Percentiles rank a stretch among this genome's conserved stretches.
These are phyloP conservation scores for Candida maris DNA, from an alignment of 805 yeast genomes.

Conservation along the genomic window DNA sequence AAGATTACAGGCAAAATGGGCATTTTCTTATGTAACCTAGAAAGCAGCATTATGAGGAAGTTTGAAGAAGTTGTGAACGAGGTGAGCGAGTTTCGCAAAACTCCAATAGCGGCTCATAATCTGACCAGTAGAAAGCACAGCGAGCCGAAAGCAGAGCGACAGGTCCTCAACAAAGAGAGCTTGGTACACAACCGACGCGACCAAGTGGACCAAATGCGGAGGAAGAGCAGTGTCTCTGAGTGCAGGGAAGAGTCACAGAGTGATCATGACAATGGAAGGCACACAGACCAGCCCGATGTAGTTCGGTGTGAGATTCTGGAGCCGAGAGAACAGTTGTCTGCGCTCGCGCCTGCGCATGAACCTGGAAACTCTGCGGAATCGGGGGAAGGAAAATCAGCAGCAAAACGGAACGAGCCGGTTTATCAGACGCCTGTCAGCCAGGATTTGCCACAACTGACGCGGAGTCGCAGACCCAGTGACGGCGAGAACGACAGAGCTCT, in stretches of 20 bases:
- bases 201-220: background rate
- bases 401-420: background rate
- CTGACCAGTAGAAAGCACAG: constrained; percentile 1
- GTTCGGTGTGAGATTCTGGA: constrained; percentile 2
- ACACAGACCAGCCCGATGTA: background rate
- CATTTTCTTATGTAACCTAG: constrained; percentile 8
- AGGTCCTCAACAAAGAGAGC: constrained; percentile 5
- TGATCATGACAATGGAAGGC: constrained; percentile 8
- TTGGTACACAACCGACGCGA: constrained; percentile 5
- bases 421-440: constrained; percentile 3
- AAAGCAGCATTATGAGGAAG: constrained; percentile 8
- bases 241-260: background rate
- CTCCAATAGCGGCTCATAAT: constrained; percentile 3
- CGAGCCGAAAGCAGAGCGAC: constrained; percentile 10
- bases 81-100: constrained; percentile 13
- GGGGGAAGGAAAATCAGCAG: constrained; percentile 2
- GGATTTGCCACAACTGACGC: constrained; percentile 1
- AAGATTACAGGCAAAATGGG: constrained; percentile 12
- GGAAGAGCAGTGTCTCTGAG: constrained; percentile 6
- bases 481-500: background rate
- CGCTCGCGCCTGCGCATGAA: background rate
- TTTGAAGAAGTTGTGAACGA: constrained; percentile 11
- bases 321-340: background rate
- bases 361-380: background rate
- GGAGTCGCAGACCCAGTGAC: background rate